Percentiles rank a stretch among this genome's conserved stretches.
Evolutionary conservation across 2,329 filamentous ascomycete genomes (phyloP).

Genomic region (Stemphylium beticola): DNA sequence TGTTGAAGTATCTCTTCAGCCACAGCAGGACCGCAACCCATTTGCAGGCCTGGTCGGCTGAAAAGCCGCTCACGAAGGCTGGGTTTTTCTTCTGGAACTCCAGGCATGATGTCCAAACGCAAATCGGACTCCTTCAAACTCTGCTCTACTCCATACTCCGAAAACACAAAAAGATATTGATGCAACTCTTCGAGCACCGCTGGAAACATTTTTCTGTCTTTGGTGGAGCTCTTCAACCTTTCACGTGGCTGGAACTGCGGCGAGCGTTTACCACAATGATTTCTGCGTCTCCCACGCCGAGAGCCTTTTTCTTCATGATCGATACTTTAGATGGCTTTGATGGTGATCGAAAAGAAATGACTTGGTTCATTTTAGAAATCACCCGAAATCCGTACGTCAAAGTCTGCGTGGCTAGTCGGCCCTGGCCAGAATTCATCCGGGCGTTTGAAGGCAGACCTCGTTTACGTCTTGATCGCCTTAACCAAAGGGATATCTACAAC

Average conservation of each 20-base stretch:
- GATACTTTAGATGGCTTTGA: not conserved
- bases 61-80: not conserved
- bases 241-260: no score
- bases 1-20: slow-evolving; percentile 42
- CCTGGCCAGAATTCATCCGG: not conserved
- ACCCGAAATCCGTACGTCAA: not conserved
- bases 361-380: not conserved
- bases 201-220: no score
- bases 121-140: not conserved
- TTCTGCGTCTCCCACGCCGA: not conserved
- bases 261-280: not conserved
- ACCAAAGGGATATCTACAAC: no score
- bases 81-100: slow-evolving; percentile 10
- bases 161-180: not conserved
- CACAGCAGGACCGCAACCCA: not conserved
- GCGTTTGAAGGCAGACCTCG: not conserved
- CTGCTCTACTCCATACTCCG: not conserved
- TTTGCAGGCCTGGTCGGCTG: not conserved
- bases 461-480: no score
- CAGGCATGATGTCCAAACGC: not conserved
- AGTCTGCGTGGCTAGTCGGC: not conserved
- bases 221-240: no score
- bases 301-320: not conserved
- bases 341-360: not conserved
- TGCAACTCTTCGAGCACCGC: not conserved